These are phyloP conservation scores for Isatis lusitanica DNA, from an alignment of 441 rosid genomes.

Conservation along the genomic window DNA sequence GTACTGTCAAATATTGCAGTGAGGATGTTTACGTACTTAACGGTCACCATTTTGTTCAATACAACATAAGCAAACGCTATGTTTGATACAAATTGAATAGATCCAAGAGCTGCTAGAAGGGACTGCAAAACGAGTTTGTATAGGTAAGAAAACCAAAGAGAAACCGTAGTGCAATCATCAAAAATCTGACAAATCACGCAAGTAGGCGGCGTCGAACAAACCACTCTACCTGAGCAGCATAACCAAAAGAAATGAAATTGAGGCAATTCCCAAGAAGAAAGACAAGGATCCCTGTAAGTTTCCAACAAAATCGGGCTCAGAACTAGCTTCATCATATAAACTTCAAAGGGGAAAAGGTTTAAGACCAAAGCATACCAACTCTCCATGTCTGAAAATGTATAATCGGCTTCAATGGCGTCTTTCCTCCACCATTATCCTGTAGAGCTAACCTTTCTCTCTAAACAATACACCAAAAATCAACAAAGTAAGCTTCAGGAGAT, in stretches of 20 bases:
- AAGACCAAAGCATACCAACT: constrained; percentile 67
- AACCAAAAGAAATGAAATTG: constrained; percentile 95
- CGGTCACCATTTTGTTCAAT: constrained; percentile 81
- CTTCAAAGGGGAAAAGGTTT: not conserved
- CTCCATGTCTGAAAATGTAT: constrained; percentile 92
- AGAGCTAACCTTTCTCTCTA: constrained; percentile 81
- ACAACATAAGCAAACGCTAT: constrained; percentile 94
- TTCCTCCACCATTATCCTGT: constrained; percentile 67
- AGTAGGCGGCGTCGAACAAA: not conserved
- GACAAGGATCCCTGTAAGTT: constrained; percentile 70
- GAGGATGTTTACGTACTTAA: constrained; percentile 68
- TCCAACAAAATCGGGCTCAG: constrained; percentile 29
- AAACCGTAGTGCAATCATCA: not conserved
- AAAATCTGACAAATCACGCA: constrained; percentile 11
- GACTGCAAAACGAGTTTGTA: constrained; percentile 58
- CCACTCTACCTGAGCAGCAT: constrained; percentile 94
- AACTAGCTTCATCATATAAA: constrained; percentile 14
- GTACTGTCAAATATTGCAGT: not conserved
- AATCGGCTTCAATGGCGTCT: constrained; percentile 72
- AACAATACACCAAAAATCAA: not conserved
- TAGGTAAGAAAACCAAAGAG: constrained; percentile 2
- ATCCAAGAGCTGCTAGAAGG: constrained; percentile 97
- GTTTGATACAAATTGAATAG: constrained; percentile 93
- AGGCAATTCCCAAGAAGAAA: constrained; percentile 93
- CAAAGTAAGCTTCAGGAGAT: not conserved